A percentile compares a stretch with the other conserved stretches of the same genome.
Evolutionary conservation across 768 basidiomycete genomes (phyloP).

Genomic region (Lentinula guzmanii): DNA sequence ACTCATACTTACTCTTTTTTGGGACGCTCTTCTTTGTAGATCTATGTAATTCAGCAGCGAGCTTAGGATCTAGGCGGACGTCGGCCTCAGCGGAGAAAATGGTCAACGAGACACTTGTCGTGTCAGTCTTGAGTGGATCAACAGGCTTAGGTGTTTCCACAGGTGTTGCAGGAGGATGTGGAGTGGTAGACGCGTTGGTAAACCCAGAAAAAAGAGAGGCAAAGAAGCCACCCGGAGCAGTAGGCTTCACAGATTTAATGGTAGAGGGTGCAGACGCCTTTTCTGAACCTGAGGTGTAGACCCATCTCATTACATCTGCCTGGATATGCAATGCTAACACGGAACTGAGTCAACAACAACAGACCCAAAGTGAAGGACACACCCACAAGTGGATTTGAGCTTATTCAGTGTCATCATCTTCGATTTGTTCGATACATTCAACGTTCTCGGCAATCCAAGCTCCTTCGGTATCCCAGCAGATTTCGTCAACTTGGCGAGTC

Average conservation of each 20-base stretch:
- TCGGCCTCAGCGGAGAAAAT: slow-evolving; percentile 64
- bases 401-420: slow-evolving; percentile 65
- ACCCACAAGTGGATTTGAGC: slow-evolving; percentile 60
- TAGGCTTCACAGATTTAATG: slow-evolving; percentile 23
- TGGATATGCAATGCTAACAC: slow-evolving; percentile 64
- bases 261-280: slow-evolving; percentile 38
- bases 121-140: slow-evolving; percentile 34
- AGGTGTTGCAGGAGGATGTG: slow-evolving; percentile 25
- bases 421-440: slow-evolving; percentile 49
- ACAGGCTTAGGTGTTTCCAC: slow-evolving; percentile 25
- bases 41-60: slow-evolving; percentile 69
- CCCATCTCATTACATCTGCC: slow-evolving; percentile 76
- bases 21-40: slow-evolving; percentile 97
- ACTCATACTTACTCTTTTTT: slow-evolving; percentile 60
- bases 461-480: slow-evolving; percentile 43
- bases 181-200: slow-evolving; percentile 28
- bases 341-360: slow-evolving; percentile 4
- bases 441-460: slow-evolving; percentile 46
- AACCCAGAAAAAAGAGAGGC: slow-evolving; percentile 38
- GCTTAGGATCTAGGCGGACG: slow-evolving; percentile 59
- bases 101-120: slow-evolving; percentile 53
- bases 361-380: background rate
- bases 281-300: slow-evolving; percentile 62
- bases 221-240: slow-evolving; percentile 37
- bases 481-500: slow-evolving; percentile 65